Base-by-base conservation (phyloP, 345 rosid genomes). In the Aquilaria malaccensis region DNA sequence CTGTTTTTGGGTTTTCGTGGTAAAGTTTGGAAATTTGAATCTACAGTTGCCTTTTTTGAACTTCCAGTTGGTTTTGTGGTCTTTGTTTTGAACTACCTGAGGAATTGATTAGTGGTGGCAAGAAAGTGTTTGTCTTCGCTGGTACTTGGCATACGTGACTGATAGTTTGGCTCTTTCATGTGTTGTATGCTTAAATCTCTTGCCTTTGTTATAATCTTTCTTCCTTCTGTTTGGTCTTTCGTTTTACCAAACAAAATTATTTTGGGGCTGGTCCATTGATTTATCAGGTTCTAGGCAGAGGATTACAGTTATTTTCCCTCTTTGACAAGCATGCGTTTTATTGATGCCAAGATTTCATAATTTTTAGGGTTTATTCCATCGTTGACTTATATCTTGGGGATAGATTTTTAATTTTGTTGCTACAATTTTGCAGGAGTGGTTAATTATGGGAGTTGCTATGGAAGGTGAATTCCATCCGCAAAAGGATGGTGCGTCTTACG, bases 401-500 rank as follows among this genome's bases (percentile, higher is more conserved):
- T 37, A 37, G 43, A 37, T 37, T 37, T 37, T 37, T 22, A 9
- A 37, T 5, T 37, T 37, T 56, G 22, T 31, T 49, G 50, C 67
- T 72, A 7, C 59, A 33, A 63, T 67, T 72, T 12, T 76, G 74
- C 95, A 89, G 98, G 77, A 52, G 22, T 63, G 63, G 64, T 55
- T 46, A 37, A 70, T 41, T 37, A 37, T 37, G 43, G 7, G 43
- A 37, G 50, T 67, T 55, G 54, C 48, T 70, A 77, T 89, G 80
- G 94, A 85, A 64, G 74, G 67, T 37, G 79, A 80, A 58, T 65
- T 67, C 45, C 50, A 45, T 55, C 70, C 52, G 45, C 68, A 32
- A 59, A 81, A 79, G 45, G 76, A 69, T 48, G 74, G 59, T 55
- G 53, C 41, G 29, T 59, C 31, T 12, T 50, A 46, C 14, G 72